These are phyloP conservation scores for Huntiella moniliformis DNA, from an alignment of 2,329 filamentous ascomycete species.

Conservation along the genomic window DNA sequence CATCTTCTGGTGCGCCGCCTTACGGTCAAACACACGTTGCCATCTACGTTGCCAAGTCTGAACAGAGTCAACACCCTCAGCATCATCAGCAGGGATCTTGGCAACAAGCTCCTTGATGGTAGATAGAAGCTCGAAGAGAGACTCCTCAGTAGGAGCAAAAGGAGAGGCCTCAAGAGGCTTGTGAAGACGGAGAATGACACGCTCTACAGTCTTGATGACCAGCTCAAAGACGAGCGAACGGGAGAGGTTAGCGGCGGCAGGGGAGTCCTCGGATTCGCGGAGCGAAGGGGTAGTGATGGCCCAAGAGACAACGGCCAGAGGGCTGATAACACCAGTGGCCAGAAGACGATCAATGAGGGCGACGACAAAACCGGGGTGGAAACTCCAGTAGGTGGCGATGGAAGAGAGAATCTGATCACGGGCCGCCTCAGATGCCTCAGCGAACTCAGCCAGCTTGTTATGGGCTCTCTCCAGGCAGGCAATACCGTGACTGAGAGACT, in stretches of 20 bases:
- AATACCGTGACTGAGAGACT: conserved; percentile 87
- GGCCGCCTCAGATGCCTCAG: conserved; percentile 53
- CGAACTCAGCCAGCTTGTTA: conserved; percentile 65
- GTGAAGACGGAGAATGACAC: conserved; percentile 7
- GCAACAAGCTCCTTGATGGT: conserved; percentile 42
- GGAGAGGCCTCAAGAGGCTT: conserved; percentile 7
- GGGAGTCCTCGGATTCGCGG: conserved; percentile 27
- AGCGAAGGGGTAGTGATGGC: conserved; percentile 40
- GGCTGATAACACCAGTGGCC: conserved; percentile 88
- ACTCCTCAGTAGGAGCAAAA: conserved; percentile 1
- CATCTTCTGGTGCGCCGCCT: conserved; percentile 70
- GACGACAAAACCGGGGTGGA: conserved; percentile 79
- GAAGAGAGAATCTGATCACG: conserved; percentile 76
- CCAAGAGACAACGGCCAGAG: conserved; percentile 76
- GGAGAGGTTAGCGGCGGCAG: conserved; percentile 49
- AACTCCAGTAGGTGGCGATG: conserved; percentile 82
- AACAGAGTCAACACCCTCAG: conserved; percentile 30
- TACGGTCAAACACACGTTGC: conserved; percentile 67
- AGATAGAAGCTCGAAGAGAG: conserved; percentile 25
- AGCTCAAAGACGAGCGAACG: conserved; percentile 74
- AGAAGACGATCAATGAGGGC: conserved; percentile 91
- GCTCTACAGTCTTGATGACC: conserved; percentile 61
- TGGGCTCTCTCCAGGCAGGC: conserved; percentile 93
- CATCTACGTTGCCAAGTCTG: conserved; percentile 70
- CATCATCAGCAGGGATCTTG: conserved; percentile 47